Conservation (phyloP, 768 basidiomycete species). For the Sporobolomyces roseus region DNA sequence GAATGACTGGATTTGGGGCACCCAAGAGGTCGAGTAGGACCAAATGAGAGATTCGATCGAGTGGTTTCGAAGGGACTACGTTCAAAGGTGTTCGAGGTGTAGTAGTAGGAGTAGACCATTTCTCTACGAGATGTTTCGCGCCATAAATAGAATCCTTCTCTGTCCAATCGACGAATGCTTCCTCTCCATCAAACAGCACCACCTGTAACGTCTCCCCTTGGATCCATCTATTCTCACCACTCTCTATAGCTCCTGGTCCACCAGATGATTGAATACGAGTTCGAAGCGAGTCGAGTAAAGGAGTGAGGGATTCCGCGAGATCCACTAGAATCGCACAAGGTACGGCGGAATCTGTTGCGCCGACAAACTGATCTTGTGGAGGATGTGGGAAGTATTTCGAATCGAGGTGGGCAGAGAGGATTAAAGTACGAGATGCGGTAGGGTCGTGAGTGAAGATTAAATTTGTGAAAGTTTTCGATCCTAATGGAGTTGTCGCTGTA, state of each 20-base stretch:
- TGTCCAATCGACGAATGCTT: conserved; percentile 89
- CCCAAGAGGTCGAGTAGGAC: conserved; percentile 91
- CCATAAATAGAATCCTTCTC: conserved; percentile 87
- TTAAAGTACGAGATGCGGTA: conserved; percentile 69
- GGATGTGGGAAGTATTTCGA: conserved; percentile 37
- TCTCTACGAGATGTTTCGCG: conserved; percentile 86
- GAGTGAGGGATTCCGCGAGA: no score
- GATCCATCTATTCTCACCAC: conserved; percentile 55
- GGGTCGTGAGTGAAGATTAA: conserved; percentile 93
- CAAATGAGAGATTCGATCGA: conserved; percentile 79
- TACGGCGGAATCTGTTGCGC: conserved; percentile 94
- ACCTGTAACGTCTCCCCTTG: conserved; percentile 83
- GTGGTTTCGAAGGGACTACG: conserved; percentile 56
- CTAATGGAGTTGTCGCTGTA: conserved; percentile 72
- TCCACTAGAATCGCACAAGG: no score
- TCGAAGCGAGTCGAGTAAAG: conserved; percentile 85
- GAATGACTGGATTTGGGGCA: conserved; percentile 66
- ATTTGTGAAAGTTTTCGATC: conserved; percentile 74
- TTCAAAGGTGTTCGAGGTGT: conserved; percentile 43
- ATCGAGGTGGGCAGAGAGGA: conserved; percentile 61
- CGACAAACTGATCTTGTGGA: conserved; percentile 61
- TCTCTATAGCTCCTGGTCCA: conserved; percentile 60
- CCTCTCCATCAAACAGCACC: conserved; percentile 96
- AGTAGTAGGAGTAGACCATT: conserved; percentile 60
- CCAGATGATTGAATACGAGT: conserved; percentile 54